These are phyloP conservation scores for Pseudogymnoascus sp. DNA, from an alignment of 2,329 filamentous ascomycete genomes.

Conservation along the genomic window DNA sequence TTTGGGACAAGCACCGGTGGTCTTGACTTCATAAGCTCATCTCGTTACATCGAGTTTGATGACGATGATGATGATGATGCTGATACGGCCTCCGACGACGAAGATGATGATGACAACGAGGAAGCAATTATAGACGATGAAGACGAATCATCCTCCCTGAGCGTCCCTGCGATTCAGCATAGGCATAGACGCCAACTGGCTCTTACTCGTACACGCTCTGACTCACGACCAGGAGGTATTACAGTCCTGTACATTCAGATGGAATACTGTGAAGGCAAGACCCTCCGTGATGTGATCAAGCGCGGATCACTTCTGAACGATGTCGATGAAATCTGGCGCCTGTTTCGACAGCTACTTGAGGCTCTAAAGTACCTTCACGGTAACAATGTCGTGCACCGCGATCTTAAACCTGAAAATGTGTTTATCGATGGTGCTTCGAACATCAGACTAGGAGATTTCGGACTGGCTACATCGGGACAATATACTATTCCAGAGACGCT, in stretches of 20 bases:
- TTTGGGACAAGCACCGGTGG: slow-evolving; percentile 58
- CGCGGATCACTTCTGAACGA: slow-evolving; percentile 65
- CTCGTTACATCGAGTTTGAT: slow-evolving; percentile 71
- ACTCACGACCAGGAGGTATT: slow-evolving; percentile 16
- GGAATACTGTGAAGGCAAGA: slow-evolving; percentile 94
- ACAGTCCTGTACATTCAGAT: slow-evolving; percentile 40
- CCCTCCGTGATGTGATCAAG: slow-evolving; percentile 78
- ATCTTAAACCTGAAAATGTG: slow-evolving; percentile 94
- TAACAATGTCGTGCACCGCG: slow-evolving; percentile 86
- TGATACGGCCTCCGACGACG: slow-evolving; percentile 36
- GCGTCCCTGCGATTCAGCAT: slow-evolving; percentile 16
- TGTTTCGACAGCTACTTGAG: slow-evolving; percentile 86
- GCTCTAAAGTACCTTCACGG: slow-evolving; percentile 85
- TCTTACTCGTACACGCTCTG: slow-evolving; percentile 24
- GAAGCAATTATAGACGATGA: slow-evolving; percentile 35
- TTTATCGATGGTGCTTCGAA: slow-evolving; percentile 81
- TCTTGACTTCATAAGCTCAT: slow-evolving; percentile 88
- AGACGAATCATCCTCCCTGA: slow-evolving; percentile 10
- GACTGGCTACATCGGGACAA: slow-evolving; percentile 83
- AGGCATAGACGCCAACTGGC: slow-evolving; percentile 20
- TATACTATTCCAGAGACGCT: slow-evolving; percentile 52
- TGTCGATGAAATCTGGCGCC: slow-evolving; percentile 69
- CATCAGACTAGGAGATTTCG: slow-evolving; percentile 95
- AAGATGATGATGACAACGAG: slow-evolving; percentile 36
- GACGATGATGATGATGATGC: slow-evolving; percentile 43